Conservation (phyloP, 495 filamentous ascomycete genomes). For the Podospora bellae-mahoneyi region DNA sequence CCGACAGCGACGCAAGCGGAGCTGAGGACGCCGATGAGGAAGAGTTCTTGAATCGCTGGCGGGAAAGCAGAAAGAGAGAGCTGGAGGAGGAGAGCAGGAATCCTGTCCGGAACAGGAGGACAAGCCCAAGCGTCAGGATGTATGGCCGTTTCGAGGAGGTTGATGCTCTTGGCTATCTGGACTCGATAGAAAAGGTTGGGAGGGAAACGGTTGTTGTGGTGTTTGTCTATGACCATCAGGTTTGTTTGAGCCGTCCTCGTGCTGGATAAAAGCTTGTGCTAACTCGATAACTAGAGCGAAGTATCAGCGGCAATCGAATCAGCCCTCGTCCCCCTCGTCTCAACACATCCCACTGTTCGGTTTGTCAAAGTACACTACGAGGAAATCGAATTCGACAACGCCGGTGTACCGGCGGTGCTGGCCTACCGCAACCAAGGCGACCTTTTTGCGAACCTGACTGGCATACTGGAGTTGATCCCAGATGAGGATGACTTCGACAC, state of each 20-base stretch:
- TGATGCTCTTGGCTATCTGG: conserved; percentile 86
- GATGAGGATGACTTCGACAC: conserved; percentile 55
- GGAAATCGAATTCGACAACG: conserved; percentile 92
- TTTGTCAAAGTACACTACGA: conserved; percentile 90
- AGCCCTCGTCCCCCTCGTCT: conserved; percentile 68
- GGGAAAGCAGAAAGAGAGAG: conserved; percentile 71
- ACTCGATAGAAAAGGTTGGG: conserved; percentile 87
- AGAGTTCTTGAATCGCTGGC: conserved; percentile 78
- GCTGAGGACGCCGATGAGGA: conserved; percentile 60
- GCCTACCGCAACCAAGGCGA: conserved; percentile 84
- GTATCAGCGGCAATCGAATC: conserved; percentile 74
- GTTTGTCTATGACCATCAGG: conserved; percentile 86
- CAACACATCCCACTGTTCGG: conserved; percentile 63
- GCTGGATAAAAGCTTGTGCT: conserved; percentile 6
- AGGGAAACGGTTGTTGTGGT: conserved; percentile 87
- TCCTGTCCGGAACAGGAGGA: conserved; percentile 52
- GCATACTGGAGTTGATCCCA: conserved; percentile 81
- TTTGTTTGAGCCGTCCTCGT: conserved; percentile 42
- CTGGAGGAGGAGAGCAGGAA: conserved; percentile 54
- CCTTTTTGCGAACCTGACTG: conserved; percentile 83
- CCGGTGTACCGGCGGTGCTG: conserved; percentile 81
- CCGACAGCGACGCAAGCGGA: conserved; percentile 48
- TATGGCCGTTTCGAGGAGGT: conserved; percentile 79
- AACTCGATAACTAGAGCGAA: conserved; percentile 55
- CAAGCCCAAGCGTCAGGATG: conserved; percentile 66